These are phyloP conservation scores for Polysphondylium violaceum DNA, from an alignment of 78 protist species.

Conservation along the genomic window DNA sequence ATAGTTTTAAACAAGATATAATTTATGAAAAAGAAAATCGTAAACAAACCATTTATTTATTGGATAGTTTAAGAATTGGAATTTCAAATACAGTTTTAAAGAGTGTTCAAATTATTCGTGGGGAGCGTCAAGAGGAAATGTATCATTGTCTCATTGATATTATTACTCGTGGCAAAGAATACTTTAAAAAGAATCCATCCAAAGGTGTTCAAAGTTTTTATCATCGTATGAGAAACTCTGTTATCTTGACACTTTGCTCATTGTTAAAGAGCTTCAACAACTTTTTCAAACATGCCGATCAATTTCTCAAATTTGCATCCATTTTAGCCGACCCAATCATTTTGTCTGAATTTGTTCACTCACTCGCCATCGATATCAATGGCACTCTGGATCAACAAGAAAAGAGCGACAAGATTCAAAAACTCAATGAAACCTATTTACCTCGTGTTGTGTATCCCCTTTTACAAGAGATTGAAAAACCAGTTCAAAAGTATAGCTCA, in stretches of 20 bases:
- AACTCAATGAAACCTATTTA: neutral
- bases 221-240: neutral
- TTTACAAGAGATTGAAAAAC: neutral
- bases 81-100: neutral
- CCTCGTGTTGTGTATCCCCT: slow-evolving; percentile 21
- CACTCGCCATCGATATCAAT: slow-evolving; percentile 6
- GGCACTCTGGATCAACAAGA: neutral
- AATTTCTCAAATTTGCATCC: slow-evolving; percentile 5
- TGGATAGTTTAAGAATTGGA: slow-evolving; percentile 43
- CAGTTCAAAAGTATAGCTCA: slow-evolving; percentile 16
- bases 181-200: slow-evolving; percentile 5
- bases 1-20: slow-evolving; percentile 1
- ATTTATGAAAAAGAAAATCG: slow-evolving; percentile 25
- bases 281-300: neutral
- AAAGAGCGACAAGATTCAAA: neutral
- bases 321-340: slow-evolving; percentile 35
- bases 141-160: slow-evolving; percentile 20
- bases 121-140: neutral
- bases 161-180: slow-evolving; percentile 4
- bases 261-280: neutral
- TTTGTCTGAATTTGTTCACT: slow-evolving; percentile 11
- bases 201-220: slow-evolving; percentile 1
- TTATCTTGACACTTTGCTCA: neutral
- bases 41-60: slow-evolving; percentile 1
- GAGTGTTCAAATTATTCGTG: neutral